A percentile compares a stretch with the other conserved stretches of the same genome.
These are phyloP conservation scores for Penicillium sp. DNA, from an alignment of 2,329 filamentous ascomycete genomes.

Conservation along the genomic window DNA sequence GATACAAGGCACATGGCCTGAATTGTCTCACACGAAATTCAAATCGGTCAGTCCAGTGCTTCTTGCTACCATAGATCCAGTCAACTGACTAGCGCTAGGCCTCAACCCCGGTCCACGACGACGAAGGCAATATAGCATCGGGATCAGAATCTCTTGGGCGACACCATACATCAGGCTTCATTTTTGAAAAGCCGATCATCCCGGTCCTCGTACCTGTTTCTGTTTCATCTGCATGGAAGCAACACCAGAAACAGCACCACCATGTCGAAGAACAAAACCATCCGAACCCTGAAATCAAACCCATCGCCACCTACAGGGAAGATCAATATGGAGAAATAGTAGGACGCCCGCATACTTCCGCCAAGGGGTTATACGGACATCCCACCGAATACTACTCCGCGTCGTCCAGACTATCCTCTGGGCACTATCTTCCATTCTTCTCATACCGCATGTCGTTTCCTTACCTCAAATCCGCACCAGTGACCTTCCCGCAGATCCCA, in stretches of 20 bases:
- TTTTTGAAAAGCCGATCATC: slow-evolving; percentile 8
- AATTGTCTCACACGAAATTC: slow-evolving; percentile 4
- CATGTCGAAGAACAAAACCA: background rate
- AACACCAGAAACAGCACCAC: background rate
- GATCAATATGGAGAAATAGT: background rate
- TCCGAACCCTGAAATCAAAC: background rate
- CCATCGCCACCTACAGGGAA: background rate
- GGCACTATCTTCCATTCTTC: slow-evolving; percentile 10
- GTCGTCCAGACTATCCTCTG: slow-evolving; percentile 1
- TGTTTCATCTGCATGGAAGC: background rate
- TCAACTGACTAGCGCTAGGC: slow-evolving; percentile 3
- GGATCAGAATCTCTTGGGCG: slow-evolving; percentile 1
- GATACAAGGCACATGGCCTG: too few species aligned
- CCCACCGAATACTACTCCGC: background rate
- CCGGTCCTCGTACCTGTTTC: slow-evolving; percentile 14
- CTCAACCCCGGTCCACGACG: background rate
- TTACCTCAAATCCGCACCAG: slow-evolving; percentile 7
- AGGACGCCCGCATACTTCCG: too few species aligned
- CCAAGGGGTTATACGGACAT: background rate
- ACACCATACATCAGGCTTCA: slow-evolving; percentile 4
- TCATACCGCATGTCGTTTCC: slow-evolving; percentile 14
- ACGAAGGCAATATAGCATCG: background rate
- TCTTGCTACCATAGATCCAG: background rate
- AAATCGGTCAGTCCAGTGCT: slow-evolving; percentile 6
- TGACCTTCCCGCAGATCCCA: slow-evolving; percentile 2